Conservation (phyloP, 768 basidiomycete genomes). For the Hygrocybe coccinea region DNA sequence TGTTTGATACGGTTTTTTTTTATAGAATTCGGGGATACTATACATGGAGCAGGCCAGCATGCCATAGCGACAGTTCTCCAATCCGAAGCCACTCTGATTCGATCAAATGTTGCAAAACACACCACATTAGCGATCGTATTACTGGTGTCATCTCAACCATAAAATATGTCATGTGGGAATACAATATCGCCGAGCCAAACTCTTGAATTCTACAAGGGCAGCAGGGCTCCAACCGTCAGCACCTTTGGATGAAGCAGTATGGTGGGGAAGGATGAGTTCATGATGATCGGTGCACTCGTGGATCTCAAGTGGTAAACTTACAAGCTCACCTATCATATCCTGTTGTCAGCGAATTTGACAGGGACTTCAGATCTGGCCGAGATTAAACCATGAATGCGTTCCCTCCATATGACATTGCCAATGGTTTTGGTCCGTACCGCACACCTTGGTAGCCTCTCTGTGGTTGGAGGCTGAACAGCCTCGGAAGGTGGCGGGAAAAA, state of each 20-base stretch:
- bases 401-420: too few relatives aligned
- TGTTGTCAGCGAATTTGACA: too few relatives aligned
- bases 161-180: conserved; percentile 86
- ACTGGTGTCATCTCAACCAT: conserved; percentile 86
- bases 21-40: conserved; percentile 96
- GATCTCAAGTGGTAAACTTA: too few relatives aligned
- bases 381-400: too few relatives aligned
- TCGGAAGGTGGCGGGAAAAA: too few relatives aligned
- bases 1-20: background rate
- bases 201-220: conserved; percentile 25
- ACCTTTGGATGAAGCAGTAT: conserved; percentile 42
- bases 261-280: conserved; percentile 85
- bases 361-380: too few relatives aligned
- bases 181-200: conserved; percentile 72
- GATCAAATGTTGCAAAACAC: conserved; percentile 60
- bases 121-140: conserved; percentile 85
- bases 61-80: conserved; percentile 86
- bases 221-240: too few relatives aligned
- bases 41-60: conserved; percentile 95
- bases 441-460: too few relatives aligned
- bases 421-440: too few relatives aligned
- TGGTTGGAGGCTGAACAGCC: too few relatives aligned
- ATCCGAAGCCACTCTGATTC: conserved; percentile 88
- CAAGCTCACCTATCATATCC: too few relatives aligned
- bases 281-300: conserved; percentile 77